Evolutionary conservation across 768 basidiomycete species (phyloP).

Genomic region (Calocybe cyanea): DNA sequence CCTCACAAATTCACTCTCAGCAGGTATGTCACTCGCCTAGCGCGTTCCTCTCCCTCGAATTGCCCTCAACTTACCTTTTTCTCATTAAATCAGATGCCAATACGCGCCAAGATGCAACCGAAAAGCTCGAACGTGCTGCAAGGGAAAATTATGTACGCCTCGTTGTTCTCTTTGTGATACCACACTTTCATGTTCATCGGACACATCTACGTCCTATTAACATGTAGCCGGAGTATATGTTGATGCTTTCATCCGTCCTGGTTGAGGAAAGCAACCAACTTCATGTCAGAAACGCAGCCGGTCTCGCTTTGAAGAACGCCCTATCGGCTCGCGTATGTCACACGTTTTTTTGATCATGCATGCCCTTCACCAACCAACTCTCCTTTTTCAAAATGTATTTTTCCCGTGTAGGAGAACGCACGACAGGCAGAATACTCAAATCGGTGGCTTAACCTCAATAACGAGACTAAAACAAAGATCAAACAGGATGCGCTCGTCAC

Average conservation of each 20-base stretch:
- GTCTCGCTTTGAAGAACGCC: conserved; percentile 94
- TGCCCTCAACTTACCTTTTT: conserved; percentile 18
- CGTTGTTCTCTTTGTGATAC: conserved; percentile 13
- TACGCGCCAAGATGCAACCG: conserved; percentile 89
- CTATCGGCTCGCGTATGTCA: conserved; percentile 79
- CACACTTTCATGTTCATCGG: conserved; percentile 16
- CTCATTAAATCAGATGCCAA: conserved; percentile 57
- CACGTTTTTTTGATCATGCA: conserved; percentile 15
- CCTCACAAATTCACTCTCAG: conserved; percentile 88
- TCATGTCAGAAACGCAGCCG: conserved; percentile 92
- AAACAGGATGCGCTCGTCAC: conserved; percentile 85
- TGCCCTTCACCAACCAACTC: conserved; percentile 11
- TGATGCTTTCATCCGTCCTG: conserved; percentile 83
- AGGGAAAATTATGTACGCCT: conserved; percentile 83
- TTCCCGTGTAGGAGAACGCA: conserved; percentile 52
- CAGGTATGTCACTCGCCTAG: conserved; percentile 53
- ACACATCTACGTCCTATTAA: conserved; percentile 17
- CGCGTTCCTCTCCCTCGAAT: conserved; percentile 25
- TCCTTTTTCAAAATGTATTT: conserved; percentile 13
- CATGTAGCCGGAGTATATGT: conserved; percentile 84
- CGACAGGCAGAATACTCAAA: conserved; percentile 73
- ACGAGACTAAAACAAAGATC: conserved; percentile 69
- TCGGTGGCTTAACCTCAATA: conserved; percentile 79
- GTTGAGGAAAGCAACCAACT: conserved; percentile 66
- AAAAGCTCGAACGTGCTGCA: conserved; percentile 83